phyloP scores from a whole-genome alignment of 768 basidiomycete genomes.

The Imleria badia region DNA sequence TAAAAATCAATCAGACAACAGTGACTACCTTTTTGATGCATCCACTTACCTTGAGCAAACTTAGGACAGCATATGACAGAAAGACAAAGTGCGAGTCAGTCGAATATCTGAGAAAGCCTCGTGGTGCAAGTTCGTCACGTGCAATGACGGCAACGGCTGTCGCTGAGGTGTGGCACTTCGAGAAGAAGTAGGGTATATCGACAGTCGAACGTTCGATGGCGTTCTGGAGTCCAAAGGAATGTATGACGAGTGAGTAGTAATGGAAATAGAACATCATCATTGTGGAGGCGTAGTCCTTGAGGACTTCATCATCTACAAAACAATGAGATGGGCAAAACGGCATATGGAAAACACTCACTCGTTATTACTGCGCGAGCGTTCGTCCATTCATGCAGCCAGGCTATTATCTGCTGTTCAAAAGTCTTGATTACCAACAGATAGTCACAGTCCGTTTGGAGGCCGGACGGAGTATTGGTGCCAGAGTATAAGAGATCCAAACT shows the following conservation, averaged over 20 bases:
- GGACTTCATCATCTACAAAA: conserved; percentile 26
- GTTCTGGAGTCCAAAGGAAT: conserved; percentile 96
- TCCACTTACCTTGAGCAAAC: conserved; percentile 76
- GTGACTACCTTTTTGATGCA: not conserved
- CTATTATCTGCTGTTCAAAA: conserved; percentile 74
- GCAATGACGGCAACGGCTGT: conserved; percentile 69
- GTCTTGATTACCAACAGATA: conserved; percentile 82
- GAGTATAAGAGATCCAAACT: conserved; percentile 91
- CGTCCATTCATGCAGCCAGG: conserved; percentile 59
- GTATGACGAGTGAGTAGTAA: conserved; percentile 84
- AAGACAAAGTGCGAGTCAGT: conserved; percentile 93
- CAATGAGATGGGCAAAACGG: not conserved
- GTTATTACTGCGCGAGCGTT: conserved; percentile 14
- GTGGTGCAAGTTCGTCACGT: conserved; percentile 75
- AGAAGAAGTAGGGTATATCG: conserved; percentile 83
- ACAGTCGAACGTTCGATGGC: conserved; percentile 77
- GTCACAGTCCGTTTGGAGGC: conserved; percentile 80
- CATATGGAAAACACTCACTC: conserved; percentile 14
- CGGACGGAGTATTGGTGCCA: conserved; percentile 73
- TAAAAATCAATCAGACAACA: conserved; percentile 12
- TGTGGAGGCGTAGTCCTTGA: conserved; percentile 26
- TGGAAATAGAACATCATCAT: conserved; percentile 73
- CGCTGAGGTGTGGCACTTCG: conserved; percentile 71
- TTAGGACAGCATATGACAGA: conserved; percentile 90
- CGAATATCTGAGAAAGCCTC: conserved; percentile 76